These are phyloP conservation scores for Mucor ambiguus DNA, from an alignment of 371 early-diverging fungal genomes.

Conservation along the genomic window DNA sequence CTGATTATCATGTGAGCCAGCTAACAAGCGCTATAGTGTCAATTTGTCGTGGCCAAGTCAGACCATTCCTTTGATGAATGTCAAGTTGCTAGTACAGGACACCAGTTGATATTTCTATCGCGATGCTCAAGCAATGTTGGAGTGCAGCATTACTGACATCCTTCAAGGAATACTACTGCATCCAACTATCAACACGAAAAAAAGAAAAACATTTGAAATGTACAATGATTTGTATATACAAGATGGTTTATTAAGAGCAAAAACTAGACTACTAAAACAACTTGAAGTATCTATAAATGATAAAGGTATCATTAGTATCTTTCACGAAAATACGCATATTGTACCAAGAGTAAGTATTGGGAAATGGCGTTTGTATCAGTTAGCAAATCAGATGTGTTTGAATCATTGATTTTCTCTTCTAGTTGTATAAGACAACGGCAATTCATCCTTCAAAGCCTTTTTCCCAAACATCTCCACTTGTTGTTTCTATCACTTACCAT, in stretches of 20 bases:
- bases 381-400: slow-evolving; percentile 35
- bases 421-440: slow-evolving; percentile 27
- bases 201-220: not conserved
- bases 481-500: slow-evolving; percentile 7
- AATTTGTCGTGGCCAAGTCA: too few relatives aligned
- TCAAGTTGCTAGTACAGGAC: too few relatives aligned
- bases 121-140: too few relatives aligned
- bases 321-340: not conserved
- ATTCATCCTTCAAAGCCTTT: slow-evolving; percentile 17
- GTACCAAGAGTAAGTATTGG: not conserved
- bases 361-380: slow-evolving; percentile 18
- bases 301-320: not conserved
- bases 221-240: not conserved
- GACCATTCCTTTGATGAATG: too few relatives aligned
- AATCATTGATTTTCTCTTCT: slow-evolving; percentile 26
- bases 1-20: too few relatives aligned
- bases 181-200: not conserved
- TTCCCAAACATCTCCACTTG: not conserved
- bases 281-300: not conserved
- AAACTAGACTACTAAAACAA: not conserved
- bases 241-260: not conserved
- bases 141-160: too few relatives aligned
- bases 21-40: too few relatives aligned
- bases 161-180: too few relatives aligned
- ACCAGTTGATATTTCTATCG: too few relatives aligned